These are phyloP conservation scores for Reutealis trisperma DNA, from an alignment of 345 rosid genomes.

Conservation along the genomic window DNA sequence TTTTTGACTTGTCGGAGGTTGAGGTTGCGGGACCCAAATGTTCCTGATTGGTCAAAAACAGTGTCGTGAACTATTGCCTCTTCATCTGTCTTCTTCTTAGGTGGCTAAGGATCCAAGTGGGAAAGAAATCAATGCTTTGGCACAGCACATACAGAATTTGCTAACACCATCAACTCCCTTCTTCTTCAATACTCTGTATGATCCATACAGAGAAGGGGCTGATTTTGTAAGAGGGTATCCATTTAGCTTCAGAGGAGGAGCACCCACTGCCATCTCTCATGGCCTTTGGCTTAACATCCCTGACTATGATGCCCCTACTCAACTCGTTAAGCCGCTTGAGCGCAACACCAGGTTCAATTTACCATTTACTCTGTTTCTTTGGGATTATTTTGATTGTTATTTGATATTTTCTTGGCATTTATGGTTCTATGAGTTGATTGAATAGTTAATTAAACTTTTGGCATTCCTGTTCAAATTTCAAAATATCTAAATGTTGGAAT, in stretches of 20 bases:
- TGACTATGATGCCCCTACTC: slow-evolving; percentile 44
- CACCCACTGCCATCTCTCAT: slow-evolving; percentile 36
- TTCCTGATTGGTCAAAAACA: neutral
- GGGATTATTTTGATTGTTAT: neutral
- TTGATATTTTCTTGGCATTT: neutral
- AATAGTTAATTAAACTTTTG: neutral
- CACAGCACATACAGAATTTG: slow-evolving; percentile 39
- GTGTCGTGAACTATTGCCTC: neutral
- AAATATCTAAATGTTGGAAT: neutral
- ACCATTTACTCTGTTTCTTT: neutral
- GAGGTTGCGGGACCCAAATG: neutral
- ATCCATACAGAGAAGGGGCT: slow-evolving; percentile 34
- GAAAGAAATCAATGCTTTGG: slow-evolving; percentile 36
- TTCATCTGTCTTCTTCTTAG: slow-evolving; percentile 1
- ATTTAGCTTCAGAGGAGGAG: slow-evolving; percentile 40
- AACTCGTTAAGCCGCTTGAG: slow-evolving; percentile 45
- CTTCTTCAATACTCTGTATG: slow-evolving; percentile 46
- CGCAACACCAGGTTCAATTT: slow-evolving; percentile 32
- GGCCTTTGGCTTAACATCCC: slow-evolving; percentile 51
- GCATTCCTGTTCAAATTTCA: neutral
- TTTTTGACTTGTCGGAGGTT: too few species aligned
- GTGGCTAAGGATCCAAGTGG: slow-evolving; percentile 43
- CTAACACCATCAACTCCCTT: slow-evolving; percentile 34
- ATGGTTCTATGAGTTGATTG: neutral
- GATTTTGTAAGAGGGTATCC: slow-evolving; percentile 48